Evolutionary conservation across 352 stramenopile species (phyloP).

Genomic region (Phytophthora litchii): DNA sequence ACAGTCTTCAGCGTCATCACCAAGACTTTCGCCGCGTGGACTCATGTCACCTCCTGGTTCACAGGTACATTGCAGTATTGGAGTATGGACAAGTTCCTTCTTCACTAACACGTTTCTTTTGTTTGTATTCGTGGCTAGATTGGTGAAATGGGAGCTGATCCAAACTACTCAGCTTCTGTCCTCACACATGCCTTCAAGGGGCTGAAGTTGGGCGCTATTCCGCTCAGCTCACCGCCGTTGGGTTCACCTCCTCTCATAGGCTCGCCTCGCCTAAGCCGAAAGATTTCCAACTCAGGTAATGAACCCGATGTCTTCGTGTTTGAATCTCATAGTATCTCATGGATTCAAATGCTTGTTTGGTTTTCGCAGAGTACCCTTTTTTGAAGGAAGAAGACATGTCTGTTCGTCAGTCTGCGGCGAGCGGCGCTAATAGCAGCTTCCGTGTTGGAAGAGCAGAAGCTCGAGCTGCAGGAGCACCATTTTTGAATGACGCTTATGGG

Average conservation of each 20-base stretch:
- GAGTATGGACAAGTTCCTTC: not conserved
- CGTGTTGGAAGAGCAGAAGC: slow-evolving; percentile 15
- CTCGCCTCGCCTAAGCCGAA: slow-evolving; percentile 65
- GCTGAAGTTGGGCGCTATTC: slow-evolving; percentile 38
- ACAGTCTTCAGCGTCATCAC: slow-evolving; percentile 26
- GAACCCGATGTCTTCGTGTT: not conserved
- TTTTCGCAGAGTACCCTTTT: slow-evolving; percentile 62
- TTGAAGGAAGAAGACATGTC: slow-evolving; percentile 62
- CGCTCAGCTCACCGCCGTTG: slow-evolving; percentile 39
- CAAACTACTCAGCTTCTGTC: slow-evolving; percentile 56
- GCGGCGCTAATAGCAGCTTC: slow-evolving; percentile 28
- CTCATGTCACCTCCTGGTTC: slow-evolving; percentile 45
- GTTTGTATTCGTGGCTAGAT: slow-evolving; percentile 16
- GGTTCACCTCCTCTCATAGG: slow-evolving; percentile 46
- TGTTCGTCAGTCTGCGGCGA: slow-evolving; percentile 30
- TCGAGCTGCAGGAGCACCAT: slow-evolving; percentile 18
- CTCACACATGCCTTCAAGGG: slow-evolving; percentile 76
- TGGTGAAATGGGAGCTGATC: slow-evolving; percentile 35
- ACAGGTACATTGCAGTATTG: slow-evolving; percentile 20
- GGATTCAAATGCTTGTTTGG: not conserved
- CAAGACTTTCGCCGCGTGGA: slow-evolving; percentile 34
- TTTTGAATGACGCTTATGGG: slow-evolving; percentile 41
- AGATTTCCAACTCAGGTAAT: slow-evolving; percentile 69
- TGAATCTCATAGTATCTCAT: slow-evolving; percentile 2
- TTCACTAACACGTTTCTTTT: slow-evolving; percentile 9